Base-by-base conservation (phyloP, 2,329 filamentous ascomycete genomes). In the Nigrospora oryzae region DNA sequence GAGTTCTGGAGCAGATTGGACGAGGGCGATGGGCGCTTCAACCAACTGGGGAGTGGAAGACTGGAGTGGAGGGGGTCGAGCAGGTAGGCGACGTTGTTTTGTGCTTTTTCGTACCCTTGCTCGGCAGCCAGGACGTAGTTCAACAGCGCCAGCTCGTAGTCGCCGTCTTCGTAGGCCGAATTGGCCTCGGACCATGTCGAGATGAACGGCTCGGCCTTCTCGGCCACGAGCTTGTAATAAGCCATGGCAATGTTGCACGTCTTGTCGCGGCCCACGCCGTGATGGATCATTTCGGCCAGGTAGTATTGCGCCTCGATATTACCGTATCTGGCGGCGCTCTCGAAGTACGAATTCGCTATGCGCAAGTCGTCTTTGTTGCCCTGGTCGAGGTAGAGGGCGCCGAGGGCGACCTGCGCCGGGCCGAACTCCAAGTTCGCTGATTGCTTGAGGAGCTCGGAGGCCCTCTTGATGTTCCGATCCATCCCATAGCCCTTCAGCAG, bases 301-400 rank as follows among this genome's bases (percentile, higher is more conserved):
- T 95, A 95, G 66, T 95, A 96, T 60, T 87, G 88, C 0, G 89
- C 86, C 63, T 95, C 89, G 49, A 95, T 85, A 58, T 89, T 86
- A 13, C 84, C 84, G 59, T 89, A 89, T 19, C 87, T 74, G 36
- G 84, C 84, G 5, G 90, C 90, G 40, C 91, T 74, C 57, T 95
- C 89, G 55, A 96, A 95, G 62, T 94, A 95, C 53, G 84, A 82
- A 48, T 82, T 85, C 3, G 90, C 90, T 1, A 83, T 82, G 5
- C 75, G 69, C n/a, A 93, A 68, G 54, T 95, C 89, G 38, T 79
- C 74, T 1, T 70, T 62, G 28, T 69, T 65, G 15, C 89, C 89
- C 61, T 94, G 89, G 54, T 95, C 89, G 7, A 96, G 75, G 61
- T 94, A 93, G 2, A 96, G 73, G 11, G 83, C 80, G 1, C 89